phyloP scores from a whole-genome alignment of 805 yeast genomes.

The Starmerella potacharoeniae region DNA sequence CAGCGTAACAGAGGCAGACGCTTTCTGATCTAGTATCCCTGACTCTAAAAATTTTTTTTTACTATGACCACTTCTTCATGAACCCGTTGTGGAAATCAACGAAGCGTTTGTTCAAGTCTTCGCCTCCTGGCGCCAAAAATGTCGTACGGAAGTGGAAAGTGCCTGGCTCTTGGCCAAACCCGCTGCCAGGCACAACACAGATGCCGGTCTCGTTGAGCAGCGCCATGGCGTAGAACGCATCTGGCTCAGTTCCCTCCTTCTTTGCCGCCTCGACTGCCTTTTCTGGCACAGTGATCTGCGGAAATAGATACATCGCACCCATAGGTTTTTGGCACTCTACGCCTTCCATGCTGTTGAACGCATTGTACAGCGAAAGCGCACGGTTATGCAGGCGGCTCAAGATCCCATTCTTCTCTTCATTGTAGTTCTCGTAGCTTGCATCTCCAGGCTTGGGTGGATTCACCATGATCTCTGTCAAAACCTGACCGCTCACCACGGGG shows the following conservation, averaged over 20 bases:
- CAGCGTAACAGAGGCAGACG: no score
- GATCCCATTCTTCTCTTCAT: constrained; percentile 49
- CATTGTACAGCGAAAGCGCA: constrained; percentile 51
- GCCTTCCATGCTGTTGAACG: constrained; percentile 70
- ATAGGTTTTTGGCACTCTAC: constrained; percentile 78
- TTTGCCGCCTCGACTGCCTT: constrained; percentile 54
- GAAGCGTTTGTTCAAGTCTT: constrained; percentile 77
- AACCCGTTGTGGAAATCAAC: constrained; percentile 65
- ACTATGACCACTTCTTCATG: constrained; percentile 39
- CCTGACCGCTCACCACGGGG: constrained; percentile 93
- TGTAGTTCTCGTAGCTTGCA: constrained; percentile 57
- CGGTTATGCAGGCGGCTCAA: constrained; percentile 52
- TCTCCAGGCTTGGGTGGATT: constrained; percentile 79
- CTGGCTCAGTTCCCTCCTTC: constrained; percentile 48
- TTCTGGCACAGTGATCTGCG: constrained; percentile 54
- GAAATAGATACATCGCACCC: constrained; percentile 98
- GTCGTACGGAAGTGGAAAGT: constrained; percentile 94
- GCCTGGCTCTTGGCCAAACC: constrained; percentile 86
- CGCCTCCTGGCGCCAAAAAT: constrained; percentile 81
- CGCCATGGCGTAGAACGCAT: constrained; percentile 79
- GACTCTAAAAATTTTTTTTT: no score
- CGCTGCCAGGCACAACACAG: constrained; percentile 95
- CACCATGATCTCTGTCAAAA: constrained; percentile 82
- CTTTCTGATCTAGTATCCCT: no score
- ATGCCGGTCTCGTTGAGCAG: constrained; percentile 82